Conservation (phyloP, 1,284 basidiomycete species). For the Malassezia pachydermatis region DNA sequence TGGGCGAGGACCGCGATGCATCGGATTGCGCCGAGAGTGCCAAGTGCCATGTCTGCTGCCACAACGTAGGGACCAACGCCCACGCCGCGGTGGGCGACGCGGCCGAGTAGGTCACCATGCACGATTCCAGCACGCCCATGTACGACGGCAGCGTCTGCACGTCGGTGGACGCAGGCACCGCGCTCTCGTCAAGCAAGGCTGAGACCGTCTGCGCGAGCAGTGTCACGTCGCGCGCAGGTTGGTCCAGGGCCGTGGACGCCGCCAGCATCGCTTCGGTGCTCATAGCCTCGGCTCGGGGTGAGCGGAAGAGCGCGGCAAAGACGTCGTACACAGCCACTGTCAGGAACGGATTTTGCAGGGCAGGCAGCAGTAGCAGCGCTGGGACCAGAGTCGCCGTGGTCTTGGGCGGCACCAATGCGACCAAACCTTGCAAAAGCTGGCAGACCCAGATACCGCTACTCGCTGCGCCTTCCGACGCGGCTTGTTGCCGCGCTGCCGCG, state of each 20-base stretch:
- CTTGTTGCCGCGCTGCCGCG: slow-evolving; percentile 33
- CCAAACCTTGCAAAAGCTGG: slow-evolving; percentile 35
- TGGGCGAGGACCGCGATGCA: slow-evolving; percentile 29
- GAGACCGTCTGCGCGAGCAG: slow-evolving; percentile 23
- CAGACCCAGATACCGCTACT: slow-evolving; percentile 42
- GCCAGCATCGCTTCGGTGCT: neutral
- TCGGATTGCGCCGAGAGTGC: slow-evolving; percentile 37
- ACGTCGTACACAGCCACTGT: slow-evolving; percentile 42
- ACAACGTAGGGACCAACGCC: slow-evolving; percentile 27
- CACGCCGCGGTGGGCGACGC: slow-evolving; percentile 28
- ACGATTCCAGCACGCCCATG: slow-evolving; percentile 36
- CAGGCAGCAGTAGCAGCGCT: slow-evolving; percentile 33
- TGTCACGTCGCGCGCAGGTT: slow-evolving; percentile 1
- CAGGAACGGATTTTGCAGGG: slow-evolving; percentile 42
- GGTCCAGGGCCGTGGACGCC: neutral
- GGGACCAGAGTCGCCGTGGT: slow-evolving; percentile 20
- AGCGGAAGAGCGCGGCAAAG: slow-evolving; percentile 40
- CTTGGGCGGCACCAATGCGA: slow-evolving; percentile 26
- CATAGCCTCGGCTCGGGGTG: slow-evolving; percentile 10
- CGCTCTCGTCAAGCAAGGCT: slow-evolving; percentile 27
- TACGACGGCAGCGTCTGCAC: slow-evolving; percentile 43
- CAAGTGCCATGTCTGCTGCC: slow-evolving; percentile 27
- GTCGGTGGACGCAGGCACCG: slow-evolving; percentile 31
- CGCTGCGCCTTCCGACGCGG: slow-evolving; percentile 28
- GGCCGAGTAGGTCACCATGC: slow-evolving; percentile 41